Conservation (phyloP, 257 asterid species). For the Pogostemon cablin region DNA sequence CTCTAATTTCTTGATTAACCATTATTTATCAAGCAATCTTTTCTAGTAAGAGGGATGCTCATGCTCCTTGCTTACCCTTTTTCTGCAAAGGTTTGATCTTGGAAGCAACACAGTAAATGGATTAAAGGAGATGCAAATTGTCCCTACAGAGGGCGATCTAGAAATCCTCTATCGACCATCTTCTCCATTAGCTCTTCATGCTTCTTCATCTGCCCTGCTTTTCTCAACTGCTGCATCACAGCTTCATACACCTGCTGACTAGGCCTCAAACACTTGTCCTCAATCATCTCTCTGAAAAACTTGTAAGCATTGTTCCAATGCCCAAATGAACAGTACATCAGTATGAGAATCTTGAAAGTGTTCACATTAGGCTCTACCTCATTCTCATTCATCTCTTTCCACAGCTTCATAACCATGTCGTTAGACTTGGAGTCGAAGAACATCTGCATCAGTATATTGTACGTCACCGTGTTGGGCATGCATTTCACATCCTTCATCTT, state of each 20-base stretch:
- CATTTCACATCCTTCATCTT: conserved; percentile 79
- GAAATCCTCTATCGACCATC: conserved; percentile 74
- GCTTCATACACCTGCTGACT: conserved; percentile 57
- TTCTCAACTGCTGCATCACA: conserved; percentile 78
- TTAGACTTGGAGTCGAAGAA: conserved; percentile 70
- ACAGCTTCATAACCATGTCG: conserved; percentile 86
- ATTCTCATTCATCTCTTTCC: conserved; percentile 78
- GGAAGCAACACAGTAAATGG: not conserved
- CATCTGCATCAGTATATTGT: conserved; percentile 86
- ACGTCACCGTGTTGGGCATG: conserved; percentile 70
- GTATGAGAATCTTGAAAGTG: conserved; percentile 66
- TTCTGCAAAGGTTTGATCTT: not conserved
- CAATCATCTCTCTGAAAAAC: conserved; percentile 78
- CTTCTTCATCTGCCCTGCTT: conserved; percentile 87
- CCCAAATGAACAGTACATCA: conserved; percentile 79
- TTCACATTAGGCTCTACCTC: conserved; percentile 84
- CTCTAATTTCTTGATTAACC: too few species aligned
- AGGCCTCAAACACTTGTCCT: conserved; percentile 75
- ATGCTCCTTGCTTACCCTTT: not conserved
- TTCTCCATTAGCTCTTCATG: conserved; percentile 83
- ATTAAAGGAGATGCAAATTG: not conserved
- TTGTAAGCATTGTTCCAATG: conserved; percentile 89
- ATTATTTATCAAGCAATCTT: too few species aligned
- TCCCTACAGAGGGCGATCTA: conserved; percentile 48
- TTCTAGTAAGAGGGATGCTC: too few species aligned